These are phyloP conservation scores for Emericellopsis cladophorae DNA, from an alignment of 2,329 filamentous ascomycete species.

Conservation along the genomic window DNA sequence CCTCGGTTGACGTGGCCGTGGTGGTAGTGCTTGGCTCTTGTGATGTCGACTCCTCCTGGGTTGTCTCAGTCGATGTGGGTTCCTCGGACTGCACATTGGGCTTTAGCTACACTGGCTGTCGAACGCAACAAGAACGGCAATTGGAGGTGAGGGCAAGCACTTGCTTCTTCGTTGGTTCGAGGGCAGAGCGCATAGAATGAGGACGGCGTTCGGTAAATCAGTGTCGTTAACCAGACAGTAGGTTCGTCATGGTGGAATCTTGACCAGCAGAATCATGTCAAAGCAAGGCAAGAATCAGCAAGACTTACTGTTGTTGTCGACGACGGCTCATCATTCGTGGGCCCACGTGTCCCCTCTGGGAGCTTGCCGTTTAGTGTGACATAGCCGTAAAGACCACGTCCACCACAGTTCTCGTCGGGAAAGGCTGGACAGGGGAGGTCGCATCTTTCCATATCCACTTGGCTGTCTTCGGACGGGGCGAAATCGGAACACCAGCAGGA, in stretches of 20 bases:
- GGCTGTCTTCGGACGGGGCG: conserved; percentile 33
- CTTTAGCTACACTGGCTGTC: conserved; percentile 1
- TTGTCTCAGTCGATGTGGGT: background rate
- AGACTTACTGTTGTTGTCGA: conserved; percentile 8
- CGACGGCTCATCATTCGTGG: conserved; percentile 3
- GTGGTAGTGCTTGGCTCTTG: background rate
- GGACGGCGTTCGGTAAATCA: no score
- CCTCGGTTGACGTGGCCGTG: background rate
- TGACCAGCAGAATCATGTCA: no score
- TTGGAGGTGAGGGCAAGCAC: background rate
- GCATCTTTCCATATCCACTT: conserved; percentile 35
- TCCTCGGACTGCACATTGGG: background rate
- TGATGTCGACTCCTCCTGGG: background rate
- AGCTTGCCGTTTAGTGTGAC: conserved; percentile 33
- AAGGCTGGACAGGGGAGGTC: conserved; percentile 54
- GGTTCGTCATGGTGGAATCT: no score
- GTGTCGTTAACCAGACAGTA: no score
- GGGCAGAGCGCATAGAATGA: no score
- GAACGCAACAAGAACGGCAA: background rate
- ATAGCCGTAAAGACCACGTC: conserved; percentile 49
- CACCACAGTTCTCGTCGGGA: conserved; percentile 53
- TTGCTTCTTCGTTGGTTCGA: no score
- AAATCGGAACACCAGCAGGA: conserved; percentile 68
- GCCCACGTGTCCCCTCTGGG: conserved; percentile 43
- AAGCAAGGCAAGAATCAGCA: background rate